Conservation (phyloP, 2,329 filamentous ascomycete genomes). For the Colletotrichum orchidophilum region DNA sequence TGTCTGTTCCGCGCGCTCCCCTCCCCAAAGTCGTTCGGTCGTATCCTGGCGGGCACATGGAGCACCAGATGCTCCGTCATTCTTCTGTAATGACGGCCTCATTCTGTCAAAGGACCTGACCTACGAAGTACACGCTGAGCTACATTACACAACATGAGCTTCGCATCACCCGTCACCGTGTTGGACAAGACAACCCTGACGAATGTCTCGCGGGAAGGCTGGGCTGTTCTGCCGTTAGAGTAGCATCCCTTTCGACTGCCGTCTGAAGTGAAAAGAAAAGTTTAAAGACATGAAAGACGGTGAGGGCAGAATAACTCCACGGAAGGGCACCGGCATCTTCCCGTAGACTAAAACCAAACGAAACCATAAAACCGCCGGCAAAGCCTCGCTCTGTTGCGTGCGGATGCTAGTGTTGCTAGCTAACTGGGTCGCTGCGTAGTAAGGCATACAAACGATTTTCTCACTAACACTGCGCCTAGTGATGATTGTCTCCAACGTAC, state of each 20-base stretch:
- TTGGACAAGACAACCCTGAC: neutral
- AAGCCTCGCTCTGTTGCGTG: conserved; percentile 14
- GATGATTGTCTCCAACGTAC: neutral
- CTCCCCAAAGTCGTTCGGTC: neutral
- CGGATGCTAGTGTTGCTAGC: neutral
- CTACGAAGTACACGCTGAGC: neutral
- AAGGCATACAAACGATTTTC: neutral
- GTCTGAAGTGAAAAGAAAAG: conserved; percentile 2
- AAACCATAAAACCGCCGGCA: neutral
- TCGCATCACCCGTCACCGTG: neutral
- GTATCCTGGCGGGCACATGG: neutral
- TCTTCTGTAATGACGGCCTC: neutral
- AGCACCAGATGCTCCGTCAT: neutral
- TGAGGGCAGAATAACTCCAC: neutral
- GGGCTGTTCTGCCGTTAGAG: neutral
- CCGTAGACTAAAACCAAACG: neutral
- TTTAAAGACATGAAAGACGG: conserved; percentile 24
- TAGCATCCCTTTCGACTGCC: conserved; percentile 1
- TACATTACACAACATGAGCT: neutral
- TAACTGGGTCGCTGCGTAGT: neutral
- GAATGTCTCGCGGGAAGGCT: neutral
- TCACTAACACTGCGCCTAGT: neutral
- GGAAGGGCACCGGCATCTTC: neutral
- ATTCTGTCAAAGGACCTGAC: neutral
- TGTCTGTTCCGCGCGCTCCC: neutral